Base-by-base conservation (phyloP, 768 basidiomycete genomes). In the Agrocybe praecox region DNA sequence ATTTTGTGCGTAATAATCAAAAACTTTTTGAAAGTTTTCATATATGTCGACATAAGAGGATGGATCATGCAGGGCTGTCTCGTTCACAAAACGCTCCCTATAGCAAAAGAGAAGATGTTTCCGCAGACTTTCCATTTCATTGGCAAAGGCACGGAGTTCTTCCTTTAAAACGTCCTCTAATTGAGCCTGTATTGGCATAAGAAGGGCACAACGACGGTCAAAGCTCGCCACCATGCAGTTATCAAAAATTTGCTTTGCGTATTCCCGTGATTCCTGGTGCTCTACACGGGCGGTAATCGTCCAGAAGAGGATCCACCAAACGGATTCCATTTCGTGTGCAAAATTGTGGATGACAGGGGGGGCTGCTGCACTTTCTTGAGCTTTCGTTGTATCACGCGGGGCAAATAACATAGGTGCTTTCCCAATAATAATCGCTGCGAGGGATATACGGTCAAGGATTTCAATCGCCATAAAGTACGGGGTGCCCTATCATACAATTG, bases 221-320 rank as follows among this genome's bases (percentile, higher is more conserved):
- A 11, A 23, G 19, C 19, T n/a, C 23, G 2, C 2, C 10, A 3
- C n/a, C 12, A 19, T 19, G 6, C 3, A 14, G 44, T 10, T 11
- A 6, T 2, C 19, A 22, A 29, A 24, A 12, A 29, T 48, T 10
- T 48, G 15, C 14, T 26, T 6, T 3, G 36, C 12, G 14, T 40
- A 22, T 11, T 10, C 24, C 12, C 23, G 46, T 1, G 46, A 48
- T 8, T 6, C 9, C 1, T 21, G 29, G 26, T 56, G 55, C 26
- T 15, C 21, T 32, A 60, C 46, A 21, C 51, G 49, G 24, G 23
- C 42, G 46, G 55, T 56, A 36, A 44, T 22, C n/a, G 52, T 52
- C 54, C 55, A 60, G 29, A 49, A 18, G 15, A 60, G 50, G 44
- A 60, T 52, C 59, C 59, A 60, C 55, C 55, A 60, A 18, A 56